Evolutionary conservation across 169 alveolate genomes (phyloP).

Genomic region (Cryptosporidium meleagridis): DNA sequence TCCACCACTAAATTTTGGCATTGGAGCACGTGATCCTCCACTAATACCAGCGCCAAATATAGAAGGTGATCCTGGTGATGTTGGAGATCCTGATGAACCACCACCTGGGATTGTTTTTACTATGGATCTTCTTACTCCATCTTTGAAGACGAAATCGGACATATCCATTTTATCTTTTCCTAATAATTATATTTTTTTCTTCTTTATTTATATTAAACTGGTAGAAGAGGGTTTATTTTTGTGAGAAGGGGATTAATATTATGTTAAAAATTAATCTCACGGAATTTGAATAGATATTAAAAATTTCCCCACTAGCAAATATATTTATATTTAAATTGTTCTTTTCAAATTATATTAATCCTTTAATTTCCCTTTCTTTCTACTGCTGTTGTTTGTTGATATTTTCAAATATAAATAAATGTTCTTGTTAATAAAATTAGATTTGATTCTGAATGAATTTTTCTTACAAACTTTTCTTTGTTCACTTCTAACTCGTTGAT

Average conservation of each 20-base stretch:
- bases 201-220: not conserved
- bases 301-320: too few relatives aligned
- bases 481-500: not conserved
- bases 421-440: too few relatives aligned
- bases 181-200: too few relatives aligned
- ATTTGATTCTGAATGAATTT: too few relatives aligned
- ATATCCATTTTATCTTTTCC: slow-evolving; percentile 22
- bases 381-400: not conserved
- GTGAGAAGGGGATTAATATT: not conserved
- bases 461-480: not conserved
- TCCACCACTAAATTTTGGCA: slow-evolving; percentile 30
- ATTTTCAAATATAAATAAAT: not conserved
- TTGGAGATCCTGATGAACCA: slow-evolving; percentile 5
- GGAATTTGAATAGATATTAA: not conserved
- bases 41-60: not conserved
- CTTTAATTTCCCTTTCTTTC: not conserved
- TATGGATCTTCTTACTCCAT: slow-evolving; percentile 58
- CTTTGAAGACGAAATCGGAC: slow-evolving; percentile 52
- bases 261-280: too few relatives aligned
- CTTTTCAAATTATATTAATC: not conserved
- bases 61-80: not conserved
- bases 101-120: slow-evolving; percentile 33
- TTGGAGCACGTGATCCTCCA: slow-evolving; percentile 51
- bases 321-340: too few relatives aligned
- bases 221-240: too few relatives aligned